Base-by-base conservation (phyloP, 208 protist genomes). In the Trypanosomatidae sp. region DNA sequence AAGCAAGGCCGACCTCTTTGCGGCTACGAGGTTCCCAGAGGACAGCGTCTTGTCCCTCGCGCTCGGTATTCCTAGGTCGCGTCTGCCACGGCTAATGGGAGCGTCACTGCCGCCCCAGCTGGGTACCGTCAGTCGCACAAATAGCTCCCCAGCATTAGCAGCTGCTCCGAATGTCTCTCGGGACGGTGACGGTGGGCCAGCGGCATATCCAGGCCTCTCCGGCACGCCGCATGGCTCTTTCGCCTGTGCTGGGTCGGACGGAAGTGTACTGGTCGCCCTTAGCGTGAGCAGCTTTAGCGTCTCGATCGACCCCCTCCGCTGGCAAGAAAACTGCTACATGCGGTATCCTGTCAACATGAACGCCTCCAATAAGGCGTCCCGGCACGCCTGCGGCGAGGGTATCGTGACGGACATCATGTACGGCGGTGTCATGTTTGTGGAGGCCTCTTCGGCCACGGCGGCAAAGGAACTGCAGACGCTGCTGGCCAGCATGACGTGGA, bases 381-480 rank as follows among this genome's bases (percentile, higher is more conserved):
- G 81, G 41, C 22, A 76, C 62, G 50, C 60, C 13, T 94, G 81
- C 62, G 90, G 92, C 36, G 92, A 96, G 67, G 92, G 92, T 49
- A 69, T 92, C 71, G 80, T 94, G n/a, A 96, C 92, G n/a, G 77
- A 87, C 56, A 71, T 96, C 46, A 93, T 96, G 90, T 96, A 96
- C 74, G 92, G 92, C 60, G 92, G 92, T 47, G 70, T 86, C 17
- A 79, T 90, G 59, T 44, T 91, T 13, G 72, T 96, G 15, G 89
- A 96, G 70, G 91, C 81, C 66, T 83, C 73, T 41, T 89, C 79
- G 3, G 28, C 66, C 41, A 69, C 66, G 44, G 87, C 85, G 1
- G 82, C 72, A 25, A 41, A 39, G 15, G 71, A 82, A 69, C 68
- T 96, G 53, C 73, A 91, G 73, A n/a, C 46, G 2, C 62, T 89